A percentile compares a stretch with the other conserved stretches of the same genome.
Conservation (phyloP, 2,329 filamentous ascomycete genomes). For the Pochonia chlamydosporia region DNA sequence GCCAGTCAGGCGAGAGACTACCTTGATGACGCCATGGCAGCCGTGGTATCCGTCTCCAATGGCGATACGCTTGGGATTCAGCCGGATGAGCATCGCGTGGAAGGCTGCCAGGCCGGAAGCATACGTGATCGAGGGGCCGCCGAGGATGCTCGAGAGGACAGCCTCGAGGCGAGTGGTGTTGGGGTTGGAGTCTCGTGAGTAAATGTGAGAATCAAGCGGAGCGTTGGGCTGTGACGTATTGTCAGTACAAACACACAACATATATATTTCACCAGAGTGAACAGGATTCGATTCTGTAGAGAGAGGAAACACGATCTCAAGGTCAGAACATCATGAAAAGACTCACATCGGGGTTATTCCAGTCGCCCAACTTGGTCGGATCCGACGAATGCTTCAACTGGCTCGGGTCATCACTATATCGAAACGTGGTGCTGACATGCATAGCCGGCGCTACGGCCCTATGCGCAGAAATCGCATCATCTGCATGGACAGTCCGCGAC, state of each 20-base stretch:
- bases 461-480: constrained; percentile 68
- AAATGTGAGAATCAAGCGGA: constrained; percentile 63
- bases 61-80: constrained; percentile 78
- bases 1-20: constrained; percentile 71
- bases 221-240: constrained; percentile 29
- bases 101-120: constrained; percentile 81
- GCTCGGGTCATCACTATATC: constrained; percentile 68
- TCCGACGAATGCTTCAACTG: constrained; percentile 39
- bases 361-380: constrained; percentile 39
- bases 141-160: constrained; percentile 68
- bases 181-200: constrained; percentile 74
- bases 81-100: constrained; percentile 76
- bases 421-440: constrained; percentile 87
- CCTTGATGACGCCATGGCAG: constrained; percentile 74
- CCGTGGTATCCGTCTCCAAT: constrained; percentile 89
- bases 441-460: constrained; percentile 82
- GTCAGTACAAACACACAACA: neutral
- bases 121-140: constrained; percentile 69
- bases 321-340: too few relatives aligned
- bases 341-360: constrained; percentile 52
- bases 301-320: neutral
- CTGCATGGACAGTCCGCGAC: constrained; percentile 74
- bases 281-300: neutral
- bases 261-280: neutral
- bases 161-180: constrained; percentile 82